These are phyloP conservation scores for Oryza nivara DNA, from an alignment of 176 grass and related monocot species.

Conservation along the genomic window DNA sequence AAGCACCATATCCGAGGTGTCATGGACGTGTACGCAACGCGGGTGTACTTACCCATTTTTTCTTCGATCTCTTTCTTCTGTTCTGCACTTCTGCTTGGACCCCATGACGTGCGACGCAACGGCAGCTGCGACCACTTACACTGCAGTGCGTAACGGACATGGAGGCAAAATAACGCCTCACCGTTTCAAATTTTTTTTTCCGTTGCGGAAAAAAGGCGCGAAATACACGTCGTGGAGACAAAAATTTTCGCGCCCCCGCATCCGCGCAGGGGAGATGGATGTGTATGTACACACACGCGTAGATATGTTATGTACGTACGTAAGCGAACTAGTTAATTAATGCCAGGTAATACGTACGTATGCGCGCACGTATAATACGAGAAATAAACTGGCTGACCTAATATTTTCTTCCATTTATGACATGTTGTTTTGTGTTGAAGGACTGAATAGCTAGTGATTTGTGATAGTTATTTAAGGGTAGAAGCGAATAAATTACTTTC, in stretches of 20 bases:
- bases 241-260: not conserved
- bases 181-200: not conserved
- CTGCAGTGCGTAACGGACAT: not conserved
- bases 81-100: not conserved
- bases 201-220: not conserved
- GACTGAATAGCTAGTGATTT: too few species aligned
- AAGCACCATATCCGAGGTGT: not conserved
- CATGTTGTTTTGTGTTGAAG: too few species aligned
- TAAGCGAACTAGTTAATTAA: not conserved
- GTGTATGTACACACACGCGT: too few species aligned
- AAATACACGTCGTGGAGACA: not conserved
- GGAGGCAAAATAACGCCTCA: not conserved
- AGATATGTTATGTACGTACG: not conserved
- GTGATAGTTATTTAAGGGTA: too few species aligned
- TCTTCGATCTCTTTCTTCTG: not conserved
- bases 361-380: too few species aligned
- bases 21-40: not conserved
- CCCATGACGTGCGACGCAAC: not conserved
- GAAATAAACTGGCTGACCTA: too few species aligned
- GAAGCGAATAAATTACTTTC: too few species aligned
- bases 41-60: not conserved
- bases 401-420: too few species aligned
- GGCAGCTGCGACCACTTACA: not conserved
- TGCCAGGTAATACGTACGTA: too few species aligned
- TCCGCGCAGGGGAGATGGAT: not conserved